Evolutionary conservation across 139 green algal species (phyloP), one percentile per base, ranked within the genome.

Genomic region (Limnomonas spitsbergensis): DNA sequence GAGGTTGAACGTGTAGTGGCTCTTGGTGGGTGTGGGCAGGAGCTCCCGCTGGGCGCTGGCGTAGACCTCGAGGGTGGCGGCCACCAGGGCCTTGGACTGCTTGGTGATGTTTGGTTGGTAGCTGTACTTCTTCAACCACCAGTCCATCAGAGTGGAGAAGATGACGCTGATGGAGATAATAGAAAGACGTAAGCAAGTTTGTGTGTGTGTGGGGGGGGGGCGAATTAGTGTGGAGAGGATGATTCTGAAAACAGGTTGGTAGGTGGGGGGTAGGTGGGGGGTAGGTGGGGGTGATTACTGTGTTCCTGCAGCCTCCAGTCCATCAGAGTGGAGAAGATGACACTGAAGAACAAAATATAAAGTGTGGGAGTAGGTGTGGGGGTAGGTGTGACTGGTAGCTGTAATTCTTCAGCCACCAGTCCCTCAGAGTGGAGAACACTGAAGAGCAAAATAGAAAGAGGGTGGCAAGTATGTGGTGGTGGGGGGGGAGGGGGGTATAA

Each of bases 1-100:
- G 69, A 94, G 87, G 84, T 92, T 94, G 86, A 94, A 94, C 20
- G 90, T 94, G 84, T 94, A 94, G 80, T 94, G 90, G 68, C 66
- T 83, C 86, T 94, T 94, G 53, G 84, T 74, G 75, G 89, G 89
- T 47, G 89, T 93, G 66, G 87, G 87, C 66, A 91, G 84, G 70
- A 94, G 85, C 79, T 93, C 78, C 69, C n/a, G 67, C 47, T 88
- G 83, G 32, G 90, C 86, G 54, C 74, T 76, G 72, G 90, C 86
- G 82, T 93, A 94, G 3, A 88, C 53, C 61, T 94, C 90, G 34
- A 95, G 73, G 32, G 80, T 89, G 53, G 88, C 85, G 2, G 82
- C 76, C 67, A 94, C 86, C 66, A 90, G 78, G 1, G 80, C 66
- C 37, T 80, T 78, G 7, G 70, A 66, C 26, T 88, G 80, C 68